A percentile compares a stretch with the other conserved stretches of the same genome.
Evolutionary conservation across 352 stramenopile genomes (phyloP).

Genomic region (Pythium monospermum): DNA sequence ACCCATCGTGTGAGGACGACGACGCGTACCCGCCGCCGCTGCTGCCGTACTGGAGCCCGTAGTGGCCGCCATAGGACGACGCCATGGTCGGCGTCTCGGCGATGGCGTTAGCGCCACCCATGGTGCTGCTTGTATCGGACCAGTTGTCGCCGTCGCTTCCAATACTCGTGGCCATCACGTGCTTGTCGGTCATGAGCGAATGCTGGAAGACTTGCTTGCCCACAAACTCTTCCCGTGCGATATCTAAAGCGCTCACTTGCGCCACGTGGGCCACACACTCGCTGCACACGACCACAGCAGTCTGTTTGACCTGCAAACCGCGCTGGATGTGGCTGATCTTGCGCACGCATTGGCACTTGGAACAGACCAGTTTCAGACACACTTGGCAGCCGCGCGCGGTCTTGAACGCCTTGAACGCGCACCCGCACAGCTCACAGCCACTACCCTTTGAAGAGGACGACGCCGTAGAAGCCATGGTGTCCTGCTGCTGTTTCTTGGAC

Average conservation of each 20-base stretch:
- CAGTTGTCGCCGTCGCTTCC: slow-evolving; percentile 10
- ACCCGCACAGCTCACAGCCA: slow-evolving; percentile 17
- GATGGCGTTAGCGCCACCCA: no score
- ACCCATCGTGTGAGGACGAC: no score
- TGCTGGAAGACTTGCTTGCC: slow-evolving; percentile 7
- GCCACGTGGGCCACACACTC: slow-evolving; percentile 5
- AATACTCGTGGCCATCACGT: no score
- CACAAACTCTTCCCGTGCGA: slow-evolving; percentile 19
- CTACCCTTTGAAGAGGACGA: no score
- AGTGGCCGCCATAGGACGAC: no score
- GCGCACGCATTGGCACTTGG: slow-evolving; percentile 14
- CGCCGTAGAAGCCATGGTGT: no score
- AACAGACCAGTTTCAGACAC: slow-evolving; percentile 15
- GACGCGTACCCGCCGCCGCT: no score
- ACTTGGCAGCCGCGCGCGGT: slow-evolving; percentile 13
- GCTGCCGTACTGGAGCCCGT: no score
- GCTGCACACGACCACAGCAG: slow-evolving; percentile 15
- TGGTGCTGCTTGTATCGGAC: no score
- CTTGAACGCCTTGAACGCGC: slow-evolving; percentile 17
- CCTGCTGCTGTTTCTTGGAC: no score
- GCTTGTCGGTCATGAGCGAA: slow-evolving; percentile 15
- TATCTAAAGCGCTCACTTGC: slow-evolving; percentile 6
- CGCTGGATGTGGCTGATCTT: slow-evolving; percentile 22
- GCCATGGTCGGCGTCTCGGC: no score
- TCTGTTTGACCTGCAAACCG: slow-evolving; percentile 17